These are phyloP conservation scores for Phragmites australis DNA, from an alignment of 176 grass and related monocot genomes.

Conservation along the genomic window DNA sequence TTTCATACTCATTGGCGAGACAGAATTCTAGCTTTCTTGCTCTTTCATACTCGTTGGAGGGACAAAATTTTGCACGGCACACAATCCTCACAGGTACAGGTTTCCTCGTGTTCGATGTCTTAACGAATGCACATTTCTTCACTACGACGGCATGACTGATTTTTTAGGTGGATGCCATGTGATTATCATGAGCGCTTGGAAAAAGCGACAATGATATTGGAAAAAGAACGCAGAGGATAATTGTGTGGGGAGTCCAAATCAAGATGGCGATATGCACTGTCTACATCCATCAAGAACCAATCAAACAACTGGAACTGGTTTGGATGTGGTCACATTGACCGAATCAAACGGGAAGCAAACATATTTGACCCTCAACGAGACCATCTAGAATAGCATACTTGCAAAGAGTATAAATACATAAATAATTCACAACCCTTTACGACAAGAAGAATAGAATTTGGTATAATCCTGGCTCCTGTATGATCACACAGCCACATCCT, in stretches of 20 bases:
- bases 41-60: not conserved
- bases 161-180: not conserved
- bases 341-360: not conserved
- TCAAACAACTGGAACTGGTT: not conserved
- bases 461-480: not conserved
- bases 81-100: not conserved
- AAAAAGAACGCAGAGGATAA: too few species aligned
- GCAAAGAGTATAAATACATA: too few species aligned
- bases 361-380: not conserved
- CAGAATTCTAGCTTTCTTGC: not conserved
- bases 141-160: not conserved
- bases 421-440: too few species aligned
- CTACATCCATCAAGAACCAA: not conserved
- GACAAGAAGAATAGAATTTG: too few species aligned
- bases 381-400: not conserved
- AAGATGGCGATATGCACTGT: not conserved
- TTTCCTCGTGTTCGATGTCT: not conserved
- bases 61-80: not conserved
- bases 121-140: not conserved
- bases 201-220: not conserved
- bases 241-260: not conserved
- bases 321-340: not conserved
- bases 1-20: too few species aligned
- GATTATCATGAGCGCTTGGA: not conserved
- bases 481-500: not conserved